Percentiles rank a stretch among this genome's conserved stretches.
Evolutionary conservation across 2,329 filamentous ascomycete genomes (phyloP).

Genomic region (Monosporascus sp.): DNA sequence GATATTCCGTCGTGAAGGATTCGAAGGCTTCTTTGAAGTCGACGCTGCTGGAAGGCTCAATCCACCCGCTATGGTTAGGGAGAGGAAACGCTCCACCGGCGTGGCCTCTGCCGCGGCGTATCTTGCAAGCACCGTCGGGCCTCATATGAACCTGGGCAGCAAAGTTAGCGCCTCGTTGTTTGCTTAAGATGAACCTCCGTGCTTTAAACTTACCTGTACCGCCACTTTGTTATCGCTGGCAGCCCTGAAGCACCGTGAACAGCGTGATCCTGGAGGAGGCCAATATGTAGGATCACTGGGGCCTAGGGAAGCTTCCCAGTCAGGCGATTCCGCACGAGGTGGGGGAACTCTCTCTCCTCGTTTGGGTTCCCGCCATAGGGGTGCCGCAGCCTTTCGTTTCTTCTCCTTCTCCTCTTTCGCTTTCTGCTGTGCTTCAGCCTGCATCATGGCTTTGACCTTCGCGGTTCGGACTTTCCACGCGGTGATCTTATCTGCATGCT

Average conservation of each 20-base stretch:
- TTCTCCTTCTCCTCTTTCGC: not conserved
- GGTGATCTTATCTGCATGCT: too few species aligned
- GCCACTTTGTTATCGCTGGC: conserved; percentile 1
- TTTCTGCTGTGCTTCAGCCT: not conserved
- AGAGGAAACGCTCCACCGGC: not conserved
- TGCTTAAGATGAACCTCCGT: not conserved
- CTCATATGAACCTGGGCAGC: conserved; percentile 8
- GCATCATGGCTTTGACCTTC: too few species aligned
- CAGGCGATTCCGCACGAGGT: conserved; percentile 4
- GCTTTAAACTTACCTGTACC: conserved; percentile 5
- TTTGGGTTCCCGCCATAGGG: conserved; percentile 1
- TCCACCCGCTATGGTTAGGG: conserved; percentile 17
- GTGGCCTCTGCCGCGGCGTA: conserved; percentile 9
- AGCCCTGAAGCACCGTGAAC: conserved; percentile 11
- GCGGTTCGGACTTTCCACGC: too few species aligned
- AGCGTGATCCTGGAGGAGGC: conserved; percentile 5
- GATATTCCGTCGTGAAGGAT: conserved; percentile 6
- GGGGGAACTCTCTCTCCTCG: not conserved
- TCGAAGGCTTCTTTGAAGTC: conserved; percentile 7
- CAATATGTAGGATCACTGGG: not conserved
- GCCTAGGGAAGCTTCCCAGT: not conserved
- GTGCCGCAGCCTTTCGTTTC: not conserved
- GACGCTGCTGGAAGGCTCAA: not conserved
- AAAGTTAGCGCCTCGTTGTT: not conserved
- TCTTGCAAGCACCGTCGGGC: conserved; percentile 5